These are phyloP conservation scores for Nigrospora sphaerica DNA, from an alignment of 2,329 filamentous ascomycete genomes.

Conservation along the genomic window DNA sequence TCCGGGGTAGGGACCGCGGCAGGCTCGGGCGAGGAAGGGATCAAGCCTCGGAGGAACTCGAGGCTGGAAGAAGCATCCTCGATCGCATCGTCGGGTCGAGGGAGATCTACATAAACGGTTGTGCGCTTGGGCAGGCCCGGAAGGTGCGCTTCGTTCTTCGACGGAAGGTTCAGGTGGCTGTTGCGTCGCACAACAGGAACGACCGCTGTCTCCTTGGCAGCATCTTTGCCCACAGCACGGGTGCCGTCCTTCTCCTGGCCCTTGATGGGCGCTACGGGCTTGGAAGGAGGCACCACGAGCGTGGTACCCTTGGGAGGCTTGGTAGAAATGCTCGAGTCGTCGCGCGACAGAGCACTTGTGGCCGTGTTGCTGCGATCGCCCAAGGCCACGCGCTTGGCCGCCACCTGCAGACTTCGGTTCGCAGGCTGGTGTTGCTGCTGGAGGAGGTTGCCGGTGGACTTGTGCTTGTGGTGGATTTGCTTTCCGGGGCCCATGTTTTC, in stretches of 20 bases:
- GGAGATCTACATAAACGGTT: neutral
- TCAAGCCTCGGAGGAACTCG: neutral
- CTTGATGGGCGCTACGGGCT: slow-evolving; percentile 18
- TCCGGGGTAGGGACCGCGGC: neutral
- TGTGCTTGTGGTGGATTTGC: slow-evolving; percentile 73
- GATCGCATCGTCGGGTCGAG: slow-evolving; percentile 5
- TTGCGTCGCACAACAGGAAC: slow-evolving; percentile 27
- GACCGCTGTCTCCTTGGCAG: slow-evolving; percentile 20
- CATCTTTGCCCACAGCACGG: slow-evolving; percentile 14
- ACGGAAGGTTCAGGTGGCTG: slow-evolving; percentile 8
- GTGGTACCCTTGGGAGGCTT: slow-evolving; percentile 16
- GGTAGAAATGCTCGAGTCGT: slow-evolving; percentile 20
- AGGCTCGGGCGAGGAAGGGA: neutral
- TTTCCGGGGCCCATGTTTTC: slow-evolving; percentile 59
- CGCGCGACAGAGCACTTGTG: slow-evolving; percentile 12
- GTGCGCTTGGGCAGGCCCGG: slow-evolving; percentile 7
- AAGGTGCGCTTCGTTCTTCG: slow-evolving; percentile 1
- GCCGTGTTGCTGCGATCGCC: slow-evolving; percentile 71
- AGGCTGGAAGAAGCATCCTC: neutral
- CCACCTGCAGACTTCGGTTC: slow-evolving; percentile 51
- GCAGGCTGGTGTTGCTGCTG: slow-evolving; percentile 30
- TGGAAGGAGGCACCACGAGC: slow-evolving; percentile 11
- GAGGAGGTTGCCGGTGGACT: slow-evolving; percentile 63
- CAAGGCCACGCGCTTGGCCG: slow-evolving; percentile 71
- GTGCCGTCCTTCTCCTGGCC: slow-evolving; percentile 36